phyloP scores from a whole-genome alignment of 495 filamentous ascomycete genomes.

The Penicillium subrubescens region DNA sequence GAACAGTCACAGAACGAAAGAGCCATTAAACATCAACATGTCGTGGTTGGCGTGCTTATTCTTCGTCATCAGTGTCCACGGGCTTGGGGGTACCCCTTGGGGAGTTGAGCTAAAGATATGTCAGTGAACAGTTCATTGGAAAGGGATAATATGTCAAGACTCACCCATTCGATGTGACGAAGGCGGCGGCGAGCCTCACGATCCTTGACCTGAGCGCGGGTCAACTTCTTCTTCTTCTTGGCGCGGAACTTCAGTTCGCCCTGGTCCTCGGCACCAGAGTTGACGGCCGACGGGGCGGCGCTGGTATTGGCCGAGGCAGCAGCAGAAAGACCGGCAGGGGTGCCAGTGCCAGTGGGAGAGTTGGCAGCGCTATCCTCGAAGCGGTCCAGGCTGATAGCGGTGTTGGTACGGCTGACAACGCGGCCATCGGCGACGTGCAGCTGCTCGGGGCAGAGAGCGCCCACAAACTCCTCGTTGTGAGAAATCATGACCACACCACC shows the following conservation, averaged over 20 bases:
- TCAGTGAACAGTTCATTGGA: slow-evolving; percentile 28
- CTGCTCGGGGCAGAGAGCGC: slow-evolving; percentile 90
- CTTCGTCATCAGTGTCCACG: slow-evolving; percentile 78
- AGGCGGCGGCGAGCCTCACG: slow-evolving; percentile 82
- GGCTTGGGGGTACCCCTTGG: slow-evolving; percentile 79
- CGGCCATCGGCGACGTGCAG: slow-evolving; percentile 90
- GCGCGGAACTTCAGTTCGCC: slow-evolving; percentile 87
- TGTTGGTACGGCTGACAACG: slow-evolving; percentile 78
- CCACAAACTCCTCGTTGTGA: slow-evolving; percentile 98
- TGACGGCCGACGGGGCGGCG: slow-evolving; percentile 71
- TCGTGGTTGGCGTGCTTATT: slow-evolving; percentile 35
- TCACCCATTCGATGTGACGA: slow-evolving; percentile 89
- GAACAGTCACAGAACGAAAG: slow-evolving; percentile 11
- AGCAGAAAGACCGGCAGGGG: slow-evolving; percentile 54
- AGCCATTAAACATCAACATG: slow-evolving; percentile 29
- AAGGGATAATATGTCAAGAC: slow-evolving; percentile 30
- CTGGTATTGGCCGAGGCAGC: slow-evolving; percentile 57
- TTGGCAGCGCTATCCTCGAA: slow-evolving; percentile 81
- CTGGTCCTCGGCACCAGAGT: slow-evolving; percentile 80
- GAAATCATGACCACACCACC: slow-evolving; percentile 99
- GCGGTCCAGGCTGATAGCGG: slow-evolving; percentile 71
- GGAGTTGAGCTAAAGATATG: slow-evolving; percentile 38
- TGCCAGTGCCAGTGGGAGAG: slow-evolving; percentile 54
- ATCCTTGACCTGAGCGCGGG: slow-evolving; percentile 92
- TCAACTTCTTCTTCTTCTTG: slow-evolving; percentile 99